Conservation (phyloP, 257 asterid genomes). For the Echites panduratus region DNA sequence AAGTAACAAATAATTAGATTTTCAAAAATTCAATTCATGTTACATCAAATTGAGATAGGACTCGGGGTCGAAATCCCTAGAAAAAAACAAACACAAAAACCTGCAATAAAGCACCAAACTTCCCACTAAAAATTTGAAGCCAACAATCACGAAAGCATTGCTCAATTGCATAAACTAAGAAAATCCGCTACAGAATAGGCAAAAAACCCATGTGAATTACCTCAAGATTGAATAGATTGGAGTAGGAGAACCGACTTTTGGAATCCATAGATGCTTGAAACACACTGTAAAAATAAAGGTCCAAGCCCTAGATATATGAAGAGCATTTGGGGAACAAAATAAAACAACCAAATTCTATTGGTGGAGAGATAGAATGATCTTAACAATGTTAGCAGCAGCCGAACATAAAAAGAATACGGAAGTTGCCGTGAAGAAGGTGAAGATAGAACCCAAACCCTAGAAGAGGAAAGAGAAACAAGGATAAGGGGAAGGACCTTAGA, state of each 20-base stretch:
- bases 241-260: slow-evolving; percentile 48
- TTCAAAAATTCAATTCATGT: slow-evolving; percentile 15
- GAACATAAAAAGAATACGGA: not conserved
- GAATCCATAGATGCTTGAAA: slow-evolving; percentile 58
- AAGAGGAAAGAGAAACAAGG: slow-evolving; percentile 8
- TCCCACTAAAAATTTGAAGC: slow-evolving; percentile 11
- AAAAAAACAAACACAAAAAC: not conserved
- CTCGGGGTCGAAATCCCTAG: slow-evolving; percentile 3
- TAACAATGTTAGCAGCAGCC: not conserved
- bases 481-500: slow-evolving; percentile 5
- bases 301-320: slow-evolving; percentile 24
- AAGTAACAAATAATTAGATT: not conserved
- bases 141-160: slow-evolving; percentile 1
- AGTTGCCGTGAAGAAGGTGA: not conserved
- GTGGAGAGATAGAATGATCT: slow-evolving; percentile 2
- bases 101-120: slow-evolving; percentile 9
- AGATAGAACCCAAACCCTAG: not conserved
- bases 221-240: slow-evolving; percentile 97
- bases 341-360: slow-evolving; percentile 15
- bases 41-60: slow-evolving; percentile 13
- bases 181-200: slow-evolving; percentile 1
- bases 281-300: slow-evolving; percentile 27
- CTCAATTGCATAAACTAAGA: slow-evolving; percentile 17
- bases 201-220: slow-evolving; percentile 28
- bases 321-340: slow-evolving; percentile 50